Conservation (phyloP, 768 basidiomycete species). For the Lyophyllum semitale region DNA sequence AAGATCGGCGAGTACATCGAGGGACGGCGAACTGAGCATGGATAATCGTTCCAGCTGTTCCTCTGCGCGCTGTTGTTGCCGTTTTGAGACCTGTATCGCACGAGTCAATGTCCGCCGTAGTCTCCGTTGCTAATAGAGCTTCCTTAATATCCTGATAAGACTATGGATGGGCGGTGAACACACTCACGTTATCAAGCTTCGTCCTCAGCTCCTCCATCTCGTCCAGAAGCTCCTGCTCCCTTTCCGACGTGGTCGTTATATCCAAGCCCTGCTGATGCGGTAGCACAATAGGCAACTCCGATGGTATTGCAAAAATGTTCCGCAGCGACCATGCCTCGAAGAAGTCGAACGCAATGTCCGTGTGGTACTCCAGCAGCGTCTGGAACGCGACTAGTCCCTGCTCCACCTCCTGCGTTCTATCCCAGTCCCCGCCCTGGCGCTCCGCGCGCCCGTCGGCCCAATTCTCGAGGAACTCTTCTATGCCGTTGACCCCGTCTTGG, state of each 20-base stretch:
- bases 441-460: slow-evolving; percentile 72
- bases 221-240: slow-evolving; percentile 60
- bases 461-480: slow-evolving; percentile 74
- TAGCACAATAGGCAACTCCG: slow-evolving; percentile 67
- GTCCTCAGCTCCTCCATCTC: slow-evolving; percentile 69
- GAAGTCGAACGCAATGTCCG: slow-evolving; percentile 89
- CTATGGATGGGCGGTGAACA: background rate
- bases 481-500: slow-evolving; percentile 73
- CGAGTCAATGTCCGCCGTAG: slow-evolving; percentile 57
- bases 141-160: too few species aligned
- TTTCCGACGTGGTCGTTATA: slow-evolving; percentile 58
- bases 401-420: slow-evolving; percentile 68
- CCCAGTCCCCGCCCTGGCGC: slow-evolving; percentile 46
- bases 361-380: slow-evolving; percentile 84
- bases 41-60: slow-evolving; percentile 41
- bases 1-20: slow-evolving; percentile 39
- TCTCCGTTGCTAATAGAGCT: slow-evolving; percentile 70
- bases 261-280: slow-evolving; percentile 78
- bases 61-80: slow-evolving; percentile 49
- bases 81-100: slow-evolving; percentile 49
- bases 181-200: slow-evolving; percentile 69
- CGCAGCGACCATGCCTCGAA: slow-evolving; percentile 89
- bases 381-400: slow-evolving; percentile 86
- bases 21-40: slow-evolving; percentile 41
- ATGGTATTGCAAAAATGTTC: slow-evolving; percentile 82